A percentile compares a stretch with the other conserved stretches of the same genome.
Evolutionary conservation across 129 eudicot genomes (phyloP).

Genomic region (Pseudognaphalium luteoalbum): DNA sequence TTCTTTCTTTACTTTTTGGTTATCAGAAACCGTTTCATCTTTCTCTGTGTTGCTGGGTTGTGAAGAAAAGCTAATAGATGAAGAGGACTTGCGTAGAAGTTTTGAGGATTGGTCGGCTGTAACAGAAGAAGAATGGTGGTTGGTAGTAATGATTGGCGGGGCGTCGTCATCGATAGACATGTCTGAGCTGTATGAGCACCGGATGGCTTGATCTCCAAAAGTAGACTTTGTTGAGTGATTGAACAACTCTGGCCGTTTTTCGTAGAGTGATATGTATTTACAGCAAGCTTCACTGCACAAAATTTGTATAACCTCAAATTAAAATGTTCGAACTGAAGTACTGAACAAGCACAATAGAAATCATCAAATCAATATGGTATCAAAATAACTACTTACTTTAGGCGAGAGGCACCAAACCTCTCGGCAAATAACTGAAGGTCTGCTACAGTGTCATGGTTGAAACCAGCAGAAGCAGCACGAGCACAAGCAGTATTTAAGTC

Average conservation of each 20-base stretch:
- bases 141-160: conserved; percentile 26
- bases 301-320: not conserved
- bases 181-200: conserved; percentile 86
- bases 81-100: conserved; percentile 25
- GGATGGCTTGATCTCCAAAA: conserved; percentile 50
- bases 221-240: conserved; percentile 42
- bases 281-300: conserved; percentile 85
- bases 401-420: conserved; percentile 80
- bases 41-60: conserved; percentile 33
- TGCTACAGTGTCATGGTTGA: conserved; percentile 54
- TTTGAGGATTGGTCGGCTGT: not conserved
- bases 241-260: conserved; percentile 68
- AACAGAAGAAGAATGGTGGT: not conserved
- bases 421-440: conserved; percentile 90
- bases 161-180: conserved; percentile 86
- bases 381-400: conserved; percentile 55
- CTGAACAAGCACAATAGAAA: not conserved
- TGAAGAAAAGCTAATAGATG: conserved; percentile 35
- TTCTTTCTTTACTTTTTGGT: conserved; percentile 48
- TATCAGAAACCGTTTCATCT: conserved; percentile 33
- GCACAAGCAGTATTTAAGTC: conserved; percentile 71
- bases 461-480: conserved; percentile 94
- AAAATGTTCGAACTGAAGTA: not conserved
- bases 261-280: conserved; percentile 58
- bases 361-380: not conserved